phyloP scores from a whole-genome alignment of 441 rosid genomes.

The Sinapis alba region DNA sequence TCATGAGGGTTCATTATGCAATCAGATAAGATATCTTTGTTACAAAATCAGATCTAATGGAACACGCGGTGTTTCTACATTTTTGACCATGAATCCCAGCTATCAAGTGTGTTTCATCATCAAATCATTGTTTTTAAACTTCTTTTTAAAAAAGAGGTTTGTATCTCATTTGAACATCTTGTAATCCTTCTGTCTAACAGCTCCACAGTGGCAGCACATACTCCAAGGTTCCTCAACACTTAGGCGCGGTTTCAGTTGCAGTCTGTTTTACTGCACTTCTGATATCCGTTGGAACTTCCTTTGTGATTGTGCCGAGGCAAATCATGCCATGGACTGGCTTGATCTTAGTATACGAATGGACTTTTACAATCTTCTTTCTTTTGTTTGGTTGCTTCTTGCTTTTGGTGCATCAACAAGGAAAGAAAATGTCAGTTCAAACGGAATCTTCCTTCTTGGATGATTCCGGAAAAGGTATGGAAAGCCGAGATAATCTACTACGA shows the following conservation, averaged over 20 bases:
- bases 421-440: constrained; percentile 49
- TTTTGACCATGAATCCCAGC: constrained; percentile 47
- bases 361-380: constrained; percentile 65
- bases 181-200: constrained; percentile 42
- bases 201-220: constrained; percentile 45
- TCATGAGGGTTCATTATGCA: constrained; percentile 49
- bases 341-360: constrained; percentile 81
- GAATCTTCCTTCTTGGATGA: constrained; percentile 56
- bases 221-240: constrained; percentile 62
- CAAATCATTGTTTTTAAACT: not conserved
- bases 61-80: constrained; percentile 52
- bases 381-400: constrained; percentile 75
- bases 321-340: constrained; percentile 94
- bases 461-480: constrained; percentile 69
- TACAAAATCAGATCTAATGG: constrained; percentile 55
- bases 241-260: constrained; percentile 71
- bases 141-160: not conserved
- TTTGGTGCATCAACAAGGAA: constrained; percentile 63
- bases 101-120: constrained; percentile 51
- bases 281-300: constrained; percentile 58
- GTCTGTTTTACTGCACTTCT: constrained; percentile 54
- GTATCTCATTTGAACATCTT: not conserved
- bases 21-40: constrained; percentile 63
- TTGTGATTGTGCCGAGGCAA: constrained; percentile 77
- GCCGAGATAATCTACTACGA: not conserved